phyloP scores from a whole-genome alignment of 306 rosid genomes.

The Quercus glauca region DNA sequence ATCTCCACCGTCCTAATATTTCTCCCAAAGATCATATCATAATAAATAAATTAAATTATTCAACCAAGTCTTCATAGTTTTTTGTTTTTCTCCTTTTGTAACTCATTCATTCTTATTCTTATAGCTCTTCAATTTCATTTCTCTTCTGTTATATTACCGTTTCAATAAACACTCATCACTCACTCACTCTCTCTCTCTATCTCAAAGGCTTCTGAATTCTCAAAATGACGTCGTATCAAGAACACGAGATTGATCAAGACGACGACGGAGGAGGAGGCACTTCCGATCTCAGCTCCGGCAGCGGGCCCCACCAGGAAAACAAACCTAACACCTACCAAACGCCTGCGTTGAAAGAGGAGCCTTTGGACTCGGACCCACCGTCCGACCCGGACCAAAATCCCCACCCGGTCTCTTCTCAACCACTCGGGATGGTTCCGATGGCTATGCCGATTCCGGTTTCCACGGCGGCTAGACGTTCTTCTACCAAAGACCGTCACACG shows the following conservation, averaged over 20 bases:
- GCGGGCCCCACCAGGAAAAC: slow-evolving; percentile 19
- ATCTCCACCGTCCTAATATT: slow-evolving; percentile 4
- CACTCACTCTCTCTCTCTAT: not conserved
- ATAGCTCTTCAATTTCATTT: not conserved
- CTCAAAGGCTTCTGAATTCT: not conserved
- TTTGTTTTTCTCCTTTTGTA: too few species aligned
- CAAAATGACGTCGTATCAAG: slow-evolving; percentile 27
- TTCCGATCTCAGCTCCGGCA: slow-evolving; percentile 45
- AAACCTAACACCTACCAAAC: not conserved
- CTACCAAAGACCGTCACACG: slow-evolving; percentile 52
- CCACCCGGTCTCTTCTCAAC: not conserved
- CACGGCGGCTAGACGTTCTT: slow-evolving; percentile 20
- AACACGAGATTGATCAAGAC: slow-evolving; percentile 24
- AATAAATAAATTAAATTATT: too few species aligned
- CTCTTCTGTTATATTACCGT: slow-evolving; percentile 19
- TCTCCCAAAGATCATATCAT: not conserved
- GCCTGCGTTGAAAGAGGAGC: slow-evolving; percentile 32
- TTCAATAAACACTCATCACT: not conserved
- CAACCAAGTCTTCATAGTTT: too few species aligned
- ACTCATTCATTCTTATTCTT: too few species aligned
- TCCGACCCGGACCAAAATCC: slow-evolving; percentile 11
- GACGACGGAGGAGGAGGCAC: slow-evolving; percentile 35
- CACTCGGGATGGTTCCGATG: slow-evolving; percentile 26
- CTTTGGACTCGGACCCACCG: slow-evolving; percentile 27
- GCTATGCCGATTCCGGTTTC: slow-evolving; percentile 20